Evolutionary conservation across 2,329 filamentous ascomycete species (phyloP), one percentile per base, ranked within the genome.

Genomic region (Rutstroemia sp.): DNA sequence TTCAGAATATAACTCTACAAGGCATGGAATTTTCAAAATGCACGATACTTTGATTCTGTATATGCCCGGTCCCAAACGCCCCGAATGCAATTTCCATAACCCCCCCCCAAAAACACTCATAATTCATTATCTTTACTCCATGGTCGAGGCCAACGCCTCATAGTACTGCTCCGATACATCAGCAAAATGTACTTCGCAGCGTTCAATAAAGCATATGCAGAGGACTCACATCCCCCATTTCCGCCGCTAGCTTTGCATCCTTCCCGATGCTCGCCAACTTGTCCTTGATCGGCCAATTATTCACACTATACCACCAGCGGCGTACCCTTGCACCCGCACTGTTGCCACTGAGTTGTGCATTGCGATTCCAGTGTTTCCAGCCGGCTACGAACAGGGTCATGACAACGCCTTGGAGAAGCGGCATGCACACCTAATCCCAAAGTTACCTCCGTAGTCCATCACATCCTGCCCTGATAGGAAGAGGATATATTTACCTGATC

Each of bases 271-370:
- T 53, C 45, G 51, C 62, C 30, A 63, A 46, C 16, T 30, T 55
- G 30, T 63, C 64, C 12, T 87, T 86, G 4, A 92, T 72, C 49
- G 79, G 78, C 94, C 94, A 97, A 67, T 95, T 90, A 69, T 97
- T 97, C 17, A 95, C 88, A 21, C 81, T 82, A 76, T 90, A 96
- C 92, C 94, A 99, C 94, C 92, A 97, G 63, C 91, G 79, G 65
- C 94, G 79, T 49, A 94, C 74, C 63, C 81, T 82, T 6, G 88
- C 89, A 21, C 94, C 94, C 16, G 88, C 75, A 25, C 83, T 85
- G 64, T 82, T 83, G 8, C 94, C 94, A 60, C 83, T 84, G 63
- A 96, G 78, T 67, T 85, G 84, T 14, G 89, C 86, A 57, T 80
- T 87, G 58, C 81, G 80, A 72, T 97, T 96, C 88, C 88, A 96